Percentiles rank a stretch among this genome's conserved stretches.
Evolutionary conservation across 768 basidiomycete species (phyloP).

Genomic region (Xerocomellus amylosporus): DNA sequence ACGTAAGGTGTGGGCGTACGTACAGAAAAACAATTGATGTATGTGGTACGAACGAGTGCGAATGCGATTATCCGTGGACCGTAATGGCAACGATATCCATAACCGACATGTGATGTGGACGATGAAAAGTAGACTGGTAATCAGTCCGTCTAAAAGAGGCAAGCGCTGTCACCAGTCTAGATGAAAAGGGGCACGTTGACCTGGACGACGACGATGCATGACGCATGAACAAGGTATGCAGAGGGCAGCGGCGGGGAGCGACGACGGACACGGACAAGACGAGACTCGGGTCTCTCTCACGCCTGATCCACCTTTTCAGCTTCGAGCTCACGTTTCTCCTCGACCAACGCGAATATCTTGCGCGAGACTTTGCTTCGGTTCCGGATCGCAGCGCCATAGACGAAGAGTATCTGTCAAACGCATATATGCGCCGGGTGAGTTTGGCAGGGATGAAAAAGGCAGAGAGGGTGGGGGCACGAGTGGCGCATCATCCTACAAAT

Average conservation of each 20-base stretch:
- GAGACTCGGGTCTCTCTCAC: background rate
- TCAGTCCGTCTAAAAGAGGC: too few relatives aligned
- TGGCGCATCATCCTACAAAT: background rate
- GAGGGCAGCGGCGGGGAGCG: background rate
- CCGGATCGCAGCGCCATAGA: constrained; percentile 33
- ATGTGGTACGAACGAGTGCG: background rate
- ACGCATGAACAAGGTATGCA: too few relatives aligned
- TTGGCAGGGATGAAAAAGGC: background rate
- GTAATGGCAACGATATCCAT: background rate
- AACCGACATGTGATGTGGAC: background rate
- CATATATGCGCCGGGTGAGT: background rate
- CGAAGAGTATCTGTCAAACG: constrained; percentile 28
- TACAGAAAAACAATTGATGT: background rate
- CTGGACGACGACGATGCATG: background rate
- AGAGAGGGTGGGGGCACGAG: too few relatives aligned
- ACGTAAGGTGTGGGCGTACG: too few relatives aligned
- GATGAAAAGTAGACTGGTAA: too few relatives aligned
- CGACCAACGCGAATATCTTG: constrained; percentile 18
- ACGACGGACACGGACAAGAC: background rate
- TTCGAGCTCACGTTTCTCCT: background rate
- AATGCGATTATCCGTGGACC: background rate
- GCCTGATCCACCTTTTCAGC: background rate
- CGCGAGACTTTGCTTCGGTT: constrained; percentile 28
- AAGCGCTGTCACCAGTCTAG: too few relatives aligned
- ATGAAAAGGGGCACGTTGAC: background rate